phyloP scores from a whole-genome alignment of 2,329 filamentous ascomycete species.

The Elsinoe australis region DNA sequence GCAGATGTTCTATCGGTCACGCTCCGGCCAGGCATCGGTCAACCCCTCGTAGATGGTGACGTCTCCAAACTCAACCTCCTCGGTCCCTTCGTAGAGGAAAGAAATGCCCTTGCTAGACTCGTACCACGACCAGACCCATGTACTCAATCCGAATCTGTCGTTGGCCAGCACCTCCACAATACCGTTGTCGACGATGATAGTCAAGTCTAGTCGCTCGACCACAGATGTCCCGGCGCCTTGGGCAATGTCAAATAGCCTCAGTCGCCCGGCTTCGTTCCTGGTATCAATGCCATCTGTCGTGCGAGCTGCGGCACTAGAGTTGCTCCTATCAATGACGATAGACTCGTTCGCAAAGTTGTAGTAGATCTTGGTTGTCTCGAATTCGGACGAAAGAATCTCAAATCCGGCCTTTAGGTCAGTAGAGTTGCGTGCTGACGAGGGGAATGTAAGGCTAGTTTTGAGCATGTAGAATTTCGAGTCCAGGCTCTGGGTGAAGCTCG shows the following conservation, averaged over 20 bases:
- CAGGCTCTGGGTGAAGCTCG: slow-evolving; percentile 22
- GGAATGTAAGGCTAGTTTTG: slow-evolving; percentile 34
- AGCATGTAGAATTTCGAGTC: slow-evolving; percentile 37
- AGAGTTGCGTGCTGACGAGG: slow-evolving; percentile 29
- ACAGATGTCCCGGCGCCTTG: background rate
- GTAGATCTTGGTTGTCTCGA: slow-evolving; percentile 38
- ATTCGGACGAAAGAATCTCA: slow-evolving; percentile 35
- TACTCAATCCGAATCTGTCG: slow-evolving; percentile 36
- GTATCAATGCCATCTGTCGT: slow-evolving; percentile 36
- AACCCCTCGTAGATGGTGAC: slow-evolving; percentile 33
- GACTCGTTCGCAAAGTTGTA: slow-evolving; percentile 42
- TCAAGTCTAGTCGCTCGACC: slow-evolving; percentile 29
- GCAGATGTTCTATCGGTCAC: background rate
- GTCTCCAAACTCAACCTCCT: slow-evolving; percentile 29
- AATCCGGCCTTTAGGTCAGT: slow-evolving; percentile 36
- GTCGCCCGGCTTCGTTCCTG: slow-evolving; percentile 33
- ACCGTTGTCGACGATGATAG: slow-evolving; percentile 35
- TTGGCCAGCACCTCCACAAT: slow-evolving; percentile 37
- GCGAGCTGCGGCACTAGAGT: slow-evolving; percentile 35
- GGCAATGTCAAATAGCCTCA: slow-evolving; percentile 37
- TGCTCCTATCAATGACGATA: slow-evolving; percentile 36
- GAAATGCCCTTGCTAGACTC: slow-evolving; percentile 30
- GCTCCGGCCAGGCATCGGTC: slow-evolving; percentile 34
- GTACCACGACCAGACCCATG: slow-evolving; percentile 39
- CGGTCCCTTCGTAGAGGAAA: slow-evolving; percentile 33